Evolutionary conservation across 2,329 filamentous ascomycete genomes (phyloP), one percentile per base, ranked within the genome.

Genomic region (Xylariaceae sp.): DNA sequence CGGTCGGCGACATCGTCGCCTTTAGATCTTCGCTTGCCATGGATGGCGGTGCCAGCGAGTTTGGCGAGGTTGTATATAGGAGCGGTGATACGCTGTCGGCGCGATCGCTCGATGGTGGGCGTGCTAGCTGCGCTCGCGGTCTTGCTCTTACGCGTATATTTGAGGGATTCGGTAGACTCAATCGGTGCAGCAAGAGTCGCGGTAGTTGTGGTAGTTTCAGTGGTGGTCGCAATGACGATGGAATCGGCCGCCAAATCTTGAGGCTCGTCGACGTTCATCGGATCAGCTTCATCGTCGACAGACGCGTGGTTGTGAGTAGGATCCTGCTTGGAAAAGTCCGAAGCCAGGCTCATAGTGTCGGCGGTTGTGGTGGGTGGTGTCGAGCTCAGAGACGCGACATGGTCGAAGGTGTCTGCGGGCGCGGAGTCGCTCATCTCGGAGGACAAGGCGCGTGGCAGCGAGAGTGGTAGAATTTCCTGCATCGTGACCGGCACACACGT

Each of bases 321-420:
- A 52, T 77, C 77, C 52, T 78, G 67, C 56, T 79, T 85, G 29
- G 81, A 83, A 29, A 78, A 69, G 31, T 68, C 62, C 31, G 75
- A 76, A 40, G 71, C 68, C 42, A 81, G 66, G 64, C 80, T 84
- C 45, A 69, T 72, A 53, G 69, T 73, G 60, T 85, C 82, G 56
- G 75, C 77, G 51, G 82, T 67, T 51, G 79, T 85, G 37, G 82
- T 86, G 18, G 81, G 79, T 35, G 83, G 82, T 43, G 83, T 85
- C 16, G 78, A 83, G 53, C 69, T 74, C 19, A 72, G 66, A 37
- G 76, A 78, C 67, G 74, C 74, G 69, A 74, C 66, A 53, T 76
- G 64, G 56, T 68, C 72, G 38, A 70, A 72, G 34, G 62, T 63
- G 44, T 73, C 69, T 40, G 61, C 60, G 40, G 61, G 54, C 17